Evolutionary conservation across 371 early-diverging fungal genomes (phyloP), one percentile per base, ranked within the genome.

Genomic region (Mucor circinelloides): DNA sequence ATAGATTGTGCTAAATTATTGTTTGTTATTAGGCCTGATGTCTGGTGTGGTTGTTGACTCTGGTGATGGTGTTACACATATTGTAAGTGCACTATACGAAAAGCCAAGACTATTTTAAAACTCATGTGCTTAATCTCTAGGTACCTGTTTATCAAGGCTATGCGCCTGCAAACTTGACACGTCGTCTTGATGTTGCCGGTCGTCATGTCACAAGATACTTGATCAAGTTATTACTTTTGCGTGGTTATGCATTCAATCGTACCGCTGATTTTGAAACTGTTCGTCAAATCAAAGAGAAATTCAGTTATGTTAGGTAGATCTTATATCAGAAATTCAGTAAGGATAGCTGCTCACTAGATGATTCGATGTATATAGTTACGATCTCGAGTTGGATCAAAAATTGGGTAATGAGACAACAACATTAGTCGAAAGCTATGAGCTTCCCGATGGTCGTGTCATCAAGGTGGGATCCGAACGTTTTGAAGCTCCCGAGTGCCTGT

Each of bases 191-290:
- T 81, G 94, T 98, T 31, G 98, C 98, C 40, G 99, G 99, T 57
- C 90, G 99, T 54, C 95, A 96, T 77, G 95, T 98, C 36, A 97
- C 99, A n/a, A 80, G 92, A 59, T 97, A 98, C 73, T 89, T 98
- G 64, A 97, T 97, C 82, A 97, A 97, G 75, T 84, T 98, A 58
- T 83, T 98, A 62, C 87, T 95, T 55, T 87, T 93, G 30, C 92
- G 97, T 48, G 99, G 99, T 19, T 98, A 98, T 76, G 93, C 94
- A 30, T 97, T 98, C 80, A 97, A 97, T 83, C 86, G 97, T 59
- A 96, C 97, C 9, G 97, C 99, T 31, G 99, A 98, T 78, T 97
- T 97, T 80, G 98, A 98, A 77, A 97, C 97, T 17, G 95, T 97
- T 34, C 92, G 97, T 34, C 95, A 96, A 83, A 89, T 12, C 70